Percentiles rank a stretch among this genome's conserved stretches.
Conservation (phyloP, 805 yeast genomes). For the Metschnikowia picachoensis region DNA sequence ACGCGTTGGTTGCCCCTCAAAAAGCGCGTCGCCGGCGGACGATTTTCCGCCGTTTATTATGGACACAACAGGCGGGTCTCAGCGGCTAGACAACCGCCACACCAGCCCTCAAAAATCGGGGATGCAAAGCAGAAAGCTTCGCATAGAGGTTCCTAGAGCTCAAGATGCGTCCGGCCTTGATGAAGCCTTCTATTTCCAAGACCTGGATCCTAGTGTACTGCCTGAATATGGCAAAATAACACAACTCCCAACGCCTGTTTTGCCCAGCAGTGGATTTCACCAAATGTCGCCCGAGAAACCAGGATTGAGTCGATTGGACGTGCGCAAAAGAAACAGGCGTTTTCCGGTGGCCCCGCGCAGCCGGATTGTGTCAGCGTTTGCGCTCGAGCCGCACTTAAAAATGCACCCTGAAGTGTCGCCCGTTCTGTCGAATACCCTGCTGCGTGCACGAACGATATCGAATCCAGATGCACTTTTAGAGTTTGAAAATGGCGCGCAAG, state of each 20-base stretch:
- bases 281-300: neutral
- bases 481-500: neutral
- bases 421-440: conserved; percentile 3
- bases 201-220: conserved; percentile 1
- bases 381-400: conserved; percentile 4
- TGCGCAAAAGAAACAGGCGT: conserved; percentile 8
- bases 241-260: conserved; percentile 45
- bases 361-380: conserved; percentile 15
- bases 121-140: conserved; percentile 1
- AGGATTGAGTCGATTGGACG: conserved; percentile 1
- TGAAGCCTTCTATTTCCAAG: conserved; percentile 11
- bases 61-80: neutral
- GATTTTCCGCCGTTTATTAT: neutral
- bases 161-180: conserved; percentile 3
- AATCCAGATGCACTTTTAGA: conserved; percentile 7
- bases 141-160: conserved; percentile 12
- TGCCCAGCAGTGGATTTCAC: conserved; percentile 3
- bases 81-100: neutral
- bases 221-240: conserved; percentile 31
- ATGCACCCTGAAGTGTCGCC: conserved; percentile 4
- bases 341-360: neutral
- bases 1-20: neutral
- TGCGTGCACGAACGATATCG: conserved; percentile 10
- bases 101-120: neutral
- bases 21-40: conserved; percentile 1